phyloP scores from a whole-genome alignment of 257 asterid species.

The Handroanthus guayacan region DNA sequence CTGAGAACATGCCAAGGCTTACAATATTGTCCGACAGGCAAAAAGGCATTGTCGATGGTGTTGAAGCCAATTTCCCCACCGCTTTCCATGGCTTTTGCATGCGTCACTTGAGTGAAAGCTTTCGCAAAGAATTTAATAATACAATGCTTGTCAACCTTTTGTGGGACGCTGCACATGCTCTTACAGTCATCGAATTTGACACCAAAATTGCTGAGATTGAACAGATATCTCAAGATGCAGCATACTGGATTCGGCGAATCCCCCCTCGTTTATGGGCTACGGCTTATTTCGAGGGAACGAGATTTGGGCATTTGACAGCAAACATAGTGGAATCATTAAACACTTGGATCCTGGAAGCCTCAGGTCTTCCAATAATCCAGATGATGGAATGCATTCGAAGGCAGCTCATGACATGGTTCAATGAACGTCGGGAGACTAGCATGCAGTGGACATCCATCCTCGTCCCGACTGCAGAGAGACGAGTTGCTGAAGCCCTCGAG shows the following conservation, averaged over 20 bases:
- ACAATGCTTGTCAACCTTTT: conserved; percentile 82
- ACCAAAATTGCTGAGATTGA: conserved; percentile 80
- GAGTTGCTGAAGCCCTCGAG: conserved; percentile 90
- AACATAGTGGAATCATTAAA: conserved; percentile 71
- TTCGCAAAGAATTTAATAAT: conserved; percentile 88
- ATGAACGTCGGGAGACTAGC: conserved; percentile 88
- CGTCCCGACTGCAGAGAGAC: conserved; percentile 85
- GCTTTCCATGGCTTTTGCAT: conserved; percentile 95
- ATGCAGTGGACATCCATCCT: conserved; percentile 98
- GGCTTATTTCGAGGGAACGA: conserved; percentile 80
- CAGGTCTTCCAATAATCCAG: conserved; percentile 87
- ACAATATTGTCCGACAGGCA: conserved; percentile 91
- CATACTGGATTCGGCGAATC: conserved; percentile 81
- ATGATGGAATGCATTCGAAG: conserved; percentile 96
- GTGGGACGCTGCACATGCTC: conserved; percentile 93
- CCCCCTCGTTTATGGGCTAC: conserved; percentile 94
- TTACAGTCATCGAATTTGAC: conserved; percentile 76
- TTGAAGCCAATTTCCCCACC: conserved; percentile 88
- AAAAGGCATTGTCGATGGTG: conserved; percentile 83
- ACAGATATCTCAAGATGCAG: conserved; percentile 90
- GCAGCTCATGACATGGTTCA: conserved; percentile 96
- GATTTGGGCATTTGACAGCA: conserved; percentile 91
- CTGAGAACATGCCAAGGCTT: conserved; percentile 96
- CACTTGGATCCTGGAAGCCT: conserved; percentile 84
- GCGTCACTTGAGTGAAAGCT: conserved; percentile 91